phyloP scores from a whole-genome alignment of 1,139 yeast genomes.

The Nadsonia starkeyi-henricii region DNA sequence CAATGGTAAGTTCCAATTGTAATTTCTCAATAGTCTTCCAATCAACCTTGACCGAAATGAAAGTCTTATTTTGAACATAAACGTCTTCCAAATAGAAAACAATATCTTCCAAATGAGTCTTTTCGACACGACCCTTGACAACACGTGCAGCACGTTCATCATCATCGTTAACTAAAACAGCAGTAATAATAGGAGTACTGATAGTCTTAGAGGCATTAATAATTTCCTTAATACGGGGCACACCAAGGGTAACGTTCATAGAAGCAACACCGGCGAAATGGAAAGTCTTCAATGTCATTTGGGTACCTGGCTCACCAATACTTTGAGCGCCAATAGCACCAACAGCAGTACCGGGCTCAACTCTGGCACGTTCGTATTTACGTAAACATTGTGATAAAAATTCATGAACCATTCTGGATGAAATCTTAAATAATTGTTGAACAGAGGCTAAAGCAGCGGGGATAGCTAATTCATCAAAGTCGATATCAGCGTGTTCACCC shows the following conservation, averaged over 20 bases:
- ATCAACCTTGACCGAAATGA: slow-evolving; percentile 70
- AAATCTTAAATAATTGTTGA: slow-evolving; percentile 82
- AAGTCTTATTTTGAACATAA: slow-evolving; percentile 68
- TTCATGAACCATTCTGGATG: slow-evolving; percentile 57
- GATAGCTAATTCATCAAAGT: slow-evolving; percentile 32
- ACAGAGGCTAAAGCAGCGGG: slow-evolving; percentile 35
- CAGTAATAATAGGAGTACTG: slow-evolving; percentile 94
- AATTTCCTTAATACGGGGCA: slow-evolving; percentile 98
- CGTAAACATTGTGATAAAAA: slow-evolving; percentile 74
- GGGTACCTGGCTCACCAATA: slow-evolving; percentile 99
- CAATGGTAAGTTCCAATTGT: slow-evolving; percentile 77
- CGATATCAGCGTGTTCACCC: slow-evolving; percentile 25
- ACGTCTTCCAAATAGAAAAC: slow-evolving; percentile 89
- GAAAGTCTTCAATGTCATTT: slow-evolving; percentile 98
- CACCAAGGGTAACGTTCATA: slow-evolving; percentile 97
- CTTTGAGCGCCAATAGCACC: slow-evolving; percentile 99
- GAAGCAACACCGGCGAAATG: slow-evolving; percentile 99
- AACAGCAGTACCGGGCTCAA: slow-evolving; percentile 99
- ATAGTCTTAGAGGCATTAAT: slow-evolving; percentile 94
- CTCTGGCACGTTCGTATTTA: slow-evolving; percentile 84
- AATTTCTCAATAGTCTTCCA: slow-evolving; percentile 72
- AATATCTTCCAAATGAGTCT: slow-evolving; percentile 75
- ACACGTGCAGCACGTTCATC: slow-evolving; percentile 95
- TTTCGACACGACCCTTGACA: slow-evolving; percentile 95
- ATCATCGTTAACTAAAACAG: slow-evolving; percentile 77